Evolutionary conservation across 495 filamentous ascomycete species (phyloP).

Genomic region (Geopyxis carbonaria): DNA sequence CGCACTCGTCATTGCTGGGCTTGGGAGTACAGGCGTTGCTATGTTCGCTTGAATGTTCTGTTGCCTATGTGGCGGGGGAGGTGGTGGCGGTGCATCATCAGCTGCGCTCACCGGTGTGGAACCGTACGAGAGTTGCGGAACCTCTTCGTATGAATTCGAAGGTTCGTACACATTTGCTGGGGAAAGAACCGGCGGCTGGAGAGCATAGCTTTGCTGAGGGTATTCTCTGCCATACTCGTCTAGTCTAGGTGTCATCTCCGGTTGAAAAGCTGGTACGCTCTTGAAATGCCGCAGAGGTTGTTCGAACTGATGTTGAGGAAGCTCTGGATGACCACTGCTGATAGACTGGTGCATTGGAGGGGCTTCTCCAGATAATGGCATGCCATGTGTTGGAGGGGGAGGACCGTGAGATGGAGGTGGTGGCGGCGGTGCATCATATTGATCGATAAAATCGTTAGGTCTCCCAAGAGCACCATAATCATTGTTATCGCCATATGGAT

Average conservation of each 20-base stretch:
- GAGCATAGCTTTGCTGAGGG: constrained; percentile 1
- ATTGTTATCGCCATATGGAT: constrained; percentile 20
- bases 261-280: constrained; percentile 20
- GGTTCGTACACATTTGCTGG: background rate
- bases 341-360: constrained; percentile 4
- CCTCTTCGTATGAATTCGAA: constrained; percentile 6
- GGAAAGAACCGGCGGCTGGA: background rate
- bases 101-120: constrained; percentile 14
- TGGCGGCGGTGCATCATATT: constrained; percentile 15
- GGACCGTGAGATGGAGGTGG: constrained; percentile 16
- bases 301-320: constrained; percentile 9
- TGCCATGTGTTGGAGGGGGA: background rate
- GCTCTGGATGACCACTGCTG: background rate
- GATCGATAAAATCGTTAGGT: constrained; percentile 14
- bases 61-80: constrained; percentile 16
- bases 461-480: constrained; percentile 13
- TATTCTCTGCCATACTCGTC: background rate
- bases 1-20: constrained; percentile 6
- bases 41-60: no score
- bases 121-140: constrained; percentile 12
- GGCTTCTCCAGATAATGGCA: background rate
- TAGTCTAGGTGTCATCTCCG: background rate
- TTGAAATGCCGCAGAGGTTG: constrained; percentile 19
- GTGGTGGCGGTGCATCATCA: constrained; percentile 18
- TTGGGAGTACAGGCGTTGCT: background rate